phyloP scores from a whole-genome alignment of 768 basidiomycete species.

The Panaeolus cyanescens region DNA sequence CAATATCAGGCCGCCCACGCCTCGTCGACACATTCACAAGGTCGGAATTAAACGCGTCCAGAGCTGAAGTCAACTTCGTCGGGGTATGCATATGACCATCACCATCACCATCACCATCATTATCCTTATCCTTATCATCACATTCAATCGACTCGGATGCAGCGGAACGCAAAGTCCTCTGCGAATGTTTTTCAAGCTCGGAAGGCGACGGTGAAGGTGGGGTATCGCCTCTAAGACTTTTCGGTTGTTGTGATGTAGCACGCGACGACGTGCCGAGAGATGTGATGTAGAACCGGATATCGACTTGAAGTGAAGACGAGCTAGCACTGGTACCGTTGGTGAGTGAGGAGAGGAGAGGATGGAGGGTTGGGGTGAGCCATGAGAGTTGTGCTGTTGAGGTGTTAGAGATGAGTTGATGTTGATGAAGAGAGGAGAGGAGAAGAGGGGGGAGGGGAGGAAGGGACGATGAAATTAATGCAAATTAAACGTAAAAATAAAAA shows the following conservation, averaged over 20 bases:
- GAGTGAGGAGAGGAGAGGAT: constrained; percentile 28
- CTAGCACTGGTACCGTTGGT: constrained; percentile 38
- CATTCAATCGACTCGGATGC: too few species aligned
- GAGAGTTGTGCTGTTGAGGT: constrained; percentile 32
- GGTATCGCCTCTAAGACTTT: constrained; percentile 2
- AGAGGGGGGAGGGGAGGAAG: neutral
- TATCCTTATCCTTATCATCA: too few species aligned
- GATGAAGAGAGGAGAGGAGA: neutral
- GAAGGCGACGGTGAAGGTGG: constrained; percentile 4
- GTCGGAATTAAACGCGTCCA: neutral
- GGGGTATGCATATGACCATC: neutral
- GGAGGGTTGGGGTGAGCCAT: constrained; percentile 44
- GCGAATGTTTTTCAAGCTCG: constrained; percentile 4
- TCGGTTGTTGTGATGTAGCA: neutral
- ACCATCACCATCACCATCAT: neutral
- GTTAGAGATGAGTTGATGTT: neutral
- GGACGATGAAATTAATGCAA: too few species aligned
- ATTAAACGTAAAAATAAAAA: too few species aligned
- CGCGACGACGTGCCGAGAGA: constrained; percentile 21
- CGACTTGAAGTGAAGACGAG: neutral
- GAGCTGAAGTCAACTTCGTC: neutral
- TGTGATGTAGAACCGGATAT: constrained; percentile 38
- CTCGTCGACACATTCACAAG: constrained; percentile 23
- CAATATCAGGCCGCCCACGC: constrained; percentile 45
- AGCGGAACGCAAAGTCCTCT: too few species aligned